Conservation (phyloP, 768 basidiomycete genomes). For the Floccularia luteovirens region DNA sequence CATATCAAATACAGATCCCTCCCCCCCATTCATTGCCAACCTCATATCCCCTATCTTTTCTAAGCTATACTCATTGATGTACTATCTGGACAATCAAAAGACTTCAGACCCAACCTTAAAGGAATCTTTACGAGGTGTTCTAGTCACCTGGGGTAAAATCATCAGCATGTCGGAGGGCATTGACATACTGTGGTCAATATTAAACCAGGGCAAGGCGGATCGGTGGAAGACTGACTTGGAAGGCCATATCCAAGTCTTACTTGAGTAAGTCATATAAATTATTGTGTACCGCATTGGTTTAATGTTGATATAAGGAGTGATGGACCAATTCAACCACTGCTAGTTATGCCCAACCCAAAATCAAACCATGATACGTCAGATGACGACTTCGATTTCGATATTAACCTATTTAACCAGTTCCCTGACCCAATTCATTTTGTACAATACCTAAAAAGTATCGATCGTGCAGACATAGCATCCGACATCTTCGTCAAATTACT, state of each 20-base stretch:
- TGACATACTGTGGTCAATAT: conserved; percentile 49
- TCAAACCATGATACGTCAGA: conserved; percentile 26
- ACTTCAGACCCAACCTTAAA: conserved; percentile 59
- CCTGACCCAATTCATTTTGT: conserved; percentile 74
- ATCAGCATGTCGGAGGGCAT: conserved; percentile 44
- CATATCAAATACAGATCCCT: conserved; percentile 73
- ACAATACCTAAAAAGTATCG: conserved; percentile 52
- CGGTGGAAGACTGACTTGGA: conserved; percentile 52
- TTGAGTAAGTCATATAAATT: conserved; percentile 35
- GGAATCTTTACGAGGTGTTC: conserved; percentile 49
- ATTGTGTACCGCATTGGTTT: not conserved
- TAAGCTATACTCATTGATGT: conserved; percentile 56
- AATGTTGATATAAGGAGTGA: conserved; percentile 11
- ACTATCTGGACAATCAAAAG: conserved; percentile 43
- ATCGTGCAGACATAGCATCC: conserved; percentile 63
- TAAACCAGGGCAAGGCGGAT: conserved; percentile 37
- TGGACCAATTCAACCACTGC: conserved; percentile 18
- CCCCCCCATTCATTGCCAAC: conserved; percentile 54
- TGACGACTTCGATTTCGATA: conserved; percentile 39
- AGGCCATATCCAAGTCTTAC: conserved; percentile 36
- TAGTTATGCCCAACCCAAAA: conserved; percentile 48
- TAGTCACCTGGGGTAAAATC: conserved; percentile 73
- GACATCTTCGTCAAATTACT: conserved; percentile 69
- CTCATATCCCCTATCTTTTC: conserved; percentile 65
- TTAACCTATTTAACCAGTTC: conserved; percentile 57